phyloP scores from a whole-genome alignment of 2,329 filamentous ascomycete genomes.

The Leptographium wingfieldii region DNA sequence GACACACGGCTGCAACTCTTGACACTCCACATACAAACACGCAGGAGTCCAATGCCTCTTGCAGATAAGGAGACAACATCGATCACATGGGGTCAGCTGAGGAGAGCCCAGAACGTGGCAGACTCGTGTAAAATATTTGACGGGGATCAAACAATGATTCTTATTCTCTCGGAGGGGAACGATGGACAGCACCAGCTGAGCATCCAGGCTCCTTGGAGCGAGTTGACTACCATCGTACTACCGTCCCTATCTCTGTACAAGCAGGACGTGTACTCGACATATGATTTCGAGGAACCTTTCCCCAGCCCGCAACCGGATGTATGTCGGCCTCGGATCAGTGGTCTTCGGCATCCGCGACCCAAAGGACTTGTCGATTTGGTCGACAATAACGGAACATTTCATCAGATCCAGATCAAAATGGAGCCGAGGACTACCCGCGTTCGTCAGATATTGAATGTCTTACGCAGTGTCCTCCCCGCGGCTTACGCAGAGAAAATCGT shows the following conservation, averaged over 20 bases:
- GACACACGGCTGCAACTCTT: conserved; percentile 57
- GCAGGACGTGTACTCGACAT: conserved; percentile 1
- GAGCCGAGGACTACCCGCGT: conserved; percentile 53
- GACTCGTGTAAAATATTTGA: conserved; percentile 63
- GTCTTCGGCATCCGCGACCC: conserved; percentile 44
- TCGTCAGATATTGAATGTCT: conserved; percentile 44
- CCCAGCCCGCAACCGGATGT: not conserved
- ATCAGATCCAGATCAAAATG: conserved; percentile 56
- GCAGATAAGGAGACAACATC: conserved; percentile 16
- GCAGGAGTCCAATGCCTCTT: conserved; percentile 15
- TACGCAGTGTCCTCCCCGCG: conserved; percentile 50
- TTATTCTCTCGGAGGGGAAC: conserved; percentile 54
- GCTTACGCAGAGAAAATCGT: conserved; percentile 48
- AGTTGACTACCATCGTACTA: conserved; percentile 52
- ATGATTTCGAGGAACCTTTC: not conserved
- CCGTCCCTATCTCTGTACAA: conserved; percentile 42
- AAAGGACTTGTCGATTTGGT: conserved; percentile 53
- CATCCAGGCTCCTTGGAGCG: conserved; percentile 64
- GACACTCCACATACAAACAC: conserved; percentile 44
- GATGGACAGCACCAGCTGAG: conserved; percentile 54
- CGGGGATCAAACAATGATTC: conserved; percentile 52
- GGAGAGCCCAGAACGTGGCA: conserved; percentile 53
- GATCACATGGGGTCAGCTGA: conserved; percentile 35
- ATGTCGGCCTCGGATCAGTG: conserved; percentile 25
- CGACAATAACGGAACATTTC: conserved; percentile 47